These are phyloP conservation scores for Lepidium didymum DNA, from an alignment of 345 rosid genomes.

Conservation along the genomic window DNA sequence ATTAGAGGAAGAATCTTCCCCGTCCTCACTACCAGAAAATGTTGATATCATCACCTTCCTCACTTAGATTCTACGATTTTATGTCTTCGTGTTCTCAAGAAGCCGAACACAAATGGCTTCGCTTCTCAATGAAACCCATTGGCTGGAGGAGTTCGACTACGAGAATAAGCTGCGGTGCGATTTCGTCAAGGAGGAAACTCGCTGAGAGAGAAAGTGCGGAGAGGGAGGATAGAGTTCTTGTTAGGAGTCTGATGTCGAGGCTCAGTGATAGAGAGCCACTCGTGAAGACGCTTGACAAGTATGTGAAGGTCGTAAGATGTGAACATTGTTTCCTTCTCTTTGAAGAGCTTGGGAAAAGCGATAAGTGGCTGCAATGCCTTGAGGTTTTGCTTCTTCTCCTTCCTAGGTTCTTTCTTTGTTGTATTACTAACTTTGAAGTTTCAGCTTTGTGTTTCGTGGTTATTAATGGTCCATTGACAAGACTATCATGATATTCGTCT, in stretches of 20 bases:
- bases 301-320: conserved; percentile 57
- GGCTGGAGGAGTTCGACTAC: neutral
- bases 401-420: neutral
- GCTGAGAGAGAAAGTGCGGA: conserved; percentile 32
- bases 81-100: neutral
- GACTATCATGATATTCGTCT: neutral
- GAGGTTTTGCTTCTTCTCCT: conserved; percentile 42
- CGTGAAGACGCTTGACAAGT: conserved; percentile 59
- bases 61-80: conserved; percentile 20
- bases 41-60: conserved; percentile 13
- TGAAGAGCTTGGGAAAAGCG: conserved; percentile 84
- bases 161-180: conserved; percentile 32
- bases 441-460: neutral
- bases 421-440: neutral
- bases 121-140: neutral
- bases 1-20: neutral
- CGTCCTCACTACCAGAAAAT: conserved; percentile 1
- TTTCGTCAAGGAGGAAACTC: conserved; percentile 45
- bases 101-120: neutral
- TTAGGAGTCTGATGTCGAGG: conserved; percentile 46
- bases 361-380: conserved; percentile 85
- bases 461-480: neutral
- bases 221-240: conserved; percentile 54
- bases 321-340: conserved; percentile 84
- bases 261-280: conserved; percentile 54